Conservation (phyloP, 2,329 filamentous ascomycete species). For the Penicillium sp. region DNA sequence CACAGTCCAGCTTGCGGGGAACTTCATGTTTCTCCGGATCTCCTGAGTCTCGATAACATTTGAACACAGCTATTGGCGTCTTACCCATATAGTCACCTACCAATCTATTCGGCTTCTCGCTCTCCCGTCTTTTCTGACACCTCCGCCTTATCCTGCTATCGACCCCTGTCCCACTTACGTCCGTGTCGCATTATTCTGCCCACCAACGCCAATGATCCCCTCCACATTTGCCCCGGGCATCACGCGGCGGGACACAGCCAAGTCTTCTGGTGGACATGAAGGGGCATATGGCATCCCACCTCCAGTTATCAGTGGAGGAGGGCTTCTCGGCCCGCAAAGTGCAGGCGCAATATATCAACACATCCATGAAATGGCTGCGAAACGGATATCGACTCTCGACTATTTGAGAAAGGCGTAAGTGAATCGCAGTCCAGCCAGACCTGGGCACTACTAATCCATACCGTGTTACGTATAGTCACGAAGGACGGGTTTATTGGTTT, state of each 20-base stretch:
- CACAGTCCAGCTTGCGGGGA: slow-evolving; percentile 3
- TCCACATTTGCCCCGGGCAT: slow-evolving; percentile 34
- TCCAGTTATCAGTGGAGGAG: slow-evolving; percentile 31
- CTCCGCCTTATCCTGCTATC: not conserved
- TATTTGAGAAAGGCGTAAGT: slow-evolving; percentile 89
- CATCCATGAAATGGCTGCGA: slow-evolving; percentile 81
- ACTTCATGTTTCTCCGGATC: slow-evolving; percentile 1
- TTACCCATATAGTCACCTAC: not conserved
- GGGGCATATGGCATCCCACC: slow-evolving; percentile 24
- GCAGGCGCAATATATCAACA: slow-evolving; percentile 60
- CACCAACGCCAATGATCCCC: slow-evolving; percentile 28
- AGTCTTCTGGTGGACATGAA: slow-evolving; percentile 32
- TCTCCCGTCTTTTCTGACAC: not conserved
- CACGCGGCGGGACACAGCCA: slow-evolving; percentile 35
- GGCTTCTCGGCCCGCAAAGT: slow-evolving; percentile 45
- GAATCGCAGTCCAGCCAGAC: not conserved
- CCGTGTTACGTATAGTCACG: slow-evolving; percentile 60
- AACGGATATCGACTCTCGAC: slow-evolving; percentile 89
- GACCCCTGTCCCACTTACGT: not conserved
- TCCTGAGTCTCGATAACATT: not conserved
- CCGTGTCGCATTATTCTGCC: not conserved
- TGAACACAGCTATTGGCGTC: not conserved
- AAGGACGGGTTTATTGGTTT: slow-evolving; percentile 96
- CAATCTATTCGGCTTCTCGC: not conserved
- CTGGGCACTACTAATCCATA: slow-evolving; percentile 11